Evolutionary conservation across 2,329 filamentous ascomycete genomes (phyloP), one percentile per base, ranked within the genome.

Genomic region (Ophiosphaerella korrae): DNA sequence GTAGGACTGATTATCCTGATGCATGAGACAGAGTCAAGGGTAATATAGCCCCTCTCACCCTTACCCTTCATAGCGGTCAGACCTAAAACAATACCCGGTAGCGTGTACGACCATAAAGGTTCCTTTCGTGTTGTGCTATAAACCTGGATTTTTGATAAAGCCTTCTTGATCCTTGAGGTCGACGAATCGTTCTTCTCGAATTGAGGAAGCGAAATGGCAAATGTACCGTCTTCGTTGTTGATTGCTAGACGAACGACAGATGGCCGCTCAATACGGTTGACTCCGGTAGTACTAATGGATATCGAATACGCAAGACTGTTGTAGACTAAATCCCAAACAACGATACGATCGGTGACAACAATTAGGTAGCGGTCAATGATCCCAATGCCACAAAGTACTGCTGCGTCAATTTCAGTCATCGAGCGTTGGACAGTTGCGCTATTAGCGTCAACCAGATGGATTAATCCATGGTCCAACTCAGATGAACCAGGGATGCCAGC

Each of bases 291-390:
- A 72, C 70, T 50, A 12, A 92, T 75, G 23, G 81, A 76, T 43
- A 88, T 79, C 42, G 84, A 84, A 65, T 88, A 91, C 32, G 84
- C 82, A 40, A 92, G 80, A 61, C 87, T 82, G 63, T 96, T 89
- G 43, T 86, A 81, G 7, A 97, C 89, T 9, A 95, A 82, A 71
- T 99, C 89, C 79, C 91, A 96, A 32, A 96, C 87, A 35, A 85
- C 80, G 7, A 97, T 80, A 24, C 85, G 82, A 37, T 88, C 81
- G 0, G 90, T 90, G 1, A 96, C 77, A 39, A 89, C 82, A 50
- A 97, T 79, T 14, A 99, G 76, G 66, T 88, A 87, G 21, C 87
- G 86, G 2, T 86, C 87, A 2, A 94, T 75, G 45, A 95, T 87
- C 5, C 81, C 84, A 26, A 95, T 74, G n/a, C 83, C 84, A 50